These are phyloP conservation scores for Psilocybe cubensis DNA, from an alignment of 768 basidiomycete genomes.

Conservation along the genomic window DNA sequence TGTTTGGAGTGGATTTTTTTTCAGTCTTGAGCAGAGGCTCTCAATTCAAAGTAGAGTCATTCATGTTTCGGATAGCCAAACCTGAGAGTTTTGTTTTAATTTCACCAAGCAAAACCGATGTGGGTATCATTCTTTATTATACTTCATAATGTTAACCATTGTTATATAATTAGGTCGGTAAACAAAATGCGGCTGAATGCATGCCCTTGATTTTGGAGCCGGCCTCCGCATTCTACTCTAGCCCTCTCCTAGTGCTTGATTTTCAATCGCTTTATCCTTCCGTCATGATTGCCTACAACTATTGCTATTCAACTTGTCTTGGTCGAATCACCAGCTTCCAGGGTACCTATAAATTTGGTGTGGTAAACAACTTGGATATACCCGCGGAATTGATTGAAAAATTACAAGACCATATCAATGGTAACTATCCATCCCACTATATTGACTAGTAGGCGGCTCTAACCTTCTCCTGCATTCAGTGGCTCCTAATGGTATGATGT, in stretches of 20 bases:
- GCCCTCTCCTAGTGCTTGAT: constrained; percentile 91
- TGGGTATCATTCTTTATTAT: constrained; percentile 33
- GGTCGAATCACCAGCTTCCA: constrained; percentile 89
- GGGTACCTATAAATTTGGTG: constrained; percentile 87
- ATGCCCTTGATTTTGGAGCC: constrained; percentile 97
- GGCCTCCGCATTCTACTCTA: constrained; percentile 88
- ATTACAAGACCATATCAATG: constrained; percentile 76
- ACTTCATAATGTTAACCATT: not conserved
- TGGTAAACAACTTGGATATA: constrained; percentile 71
- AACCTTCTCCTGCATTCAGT: constrained; percentile 49
- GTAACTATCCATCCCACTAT: constrained; percentile 41
- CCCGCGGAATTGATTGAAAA: constrained; percentile 69
- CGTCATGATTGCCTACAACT: constrained; percentile 98
- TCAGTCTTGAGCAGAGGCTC: constrained; percentile 95
- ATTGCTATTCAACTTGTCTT: constrained; percentile 95
- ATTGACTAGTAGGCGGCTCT: not conserved
- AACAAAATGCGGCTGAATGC: constrained; percentile 95
- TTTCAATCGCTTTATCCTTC: constrained; percentile 98
- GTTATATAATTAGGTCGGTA: constrained; percentile 70
- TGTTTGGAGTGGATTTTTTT: constrained; percentile 97
- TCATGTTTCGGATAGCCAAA: constrained; percentile 97
- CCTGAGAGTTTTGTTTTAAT: constrained; percentile 91
- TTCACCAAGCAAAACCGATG: constrained; percentile 88
- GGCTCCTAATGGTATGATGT: constrained; percentile 94
- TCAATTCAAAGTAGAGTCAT: constrained; percentile 98